Evolutionary conservation across 2,329 filamentous ascomycete species (phyloP), one percentile per base, ranked within the genome.

Genomic region (Calonectria leucothoes): DNA sequence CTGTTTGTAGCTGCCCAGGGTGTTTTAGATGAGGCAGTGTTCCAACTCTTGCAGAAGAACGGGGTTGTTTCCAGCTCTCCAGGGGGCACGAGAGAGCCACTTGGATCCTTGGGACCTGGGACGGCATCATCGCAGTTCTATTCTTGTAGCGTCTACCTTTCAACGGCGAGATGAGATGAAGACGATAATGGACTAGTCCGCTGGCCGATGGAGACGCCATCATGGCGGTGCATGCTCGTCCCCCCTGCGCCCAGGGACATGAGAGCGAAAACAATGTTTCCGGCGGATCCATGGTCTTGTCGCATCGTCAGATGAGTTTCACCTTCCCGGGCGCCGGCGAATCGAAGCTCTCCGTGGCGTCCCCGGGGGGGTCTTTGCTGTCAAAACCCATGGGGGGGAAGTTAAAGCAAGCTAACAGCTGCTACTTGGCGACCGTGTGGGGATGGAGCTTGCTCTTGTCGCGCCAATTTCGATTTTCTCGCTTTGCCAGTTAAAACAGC

Each of bases 161-260:
- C 20, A 29, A 33, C 57, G 59, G 49, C 66, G 48, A 72, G 65
- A 72, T 61, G 66, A 69, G 70, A 69, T 69, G 59, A 66, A 72
- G 37, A 65, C 57, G 55, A 35, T n/a, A 64, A n/a, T 27, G 33
- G 52, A 33, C 39, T 31, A 48, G 55, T 27, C 31, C 25, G n/a
- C 42, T n/a, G n/a, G 23, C 14, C 45, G 14, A 52, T 69, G 57
- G 67, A 55, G 55, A 49, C 63, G 25, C 45, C 37, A 61, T 39
- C 29, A 69, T 49, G 67, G 67, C 67, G 49, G 67, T 69, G 67
- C 57, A 63, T 33, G 25, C 31, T 52, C 15, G n/a, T 45, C 49
- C 39, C 42, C 66, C 6, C 49, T 67, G 35, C 65, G 49, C 51
- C 49, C 23, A 33, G 48, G 48, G 37, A 23, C 17, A 67, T 27